Evolutionary conservation across 495 filamentous ascomycete genomes (phyloP), one percentile per base, ranked within the genome.

Genomic region (Neurospora discreta): DNA sequence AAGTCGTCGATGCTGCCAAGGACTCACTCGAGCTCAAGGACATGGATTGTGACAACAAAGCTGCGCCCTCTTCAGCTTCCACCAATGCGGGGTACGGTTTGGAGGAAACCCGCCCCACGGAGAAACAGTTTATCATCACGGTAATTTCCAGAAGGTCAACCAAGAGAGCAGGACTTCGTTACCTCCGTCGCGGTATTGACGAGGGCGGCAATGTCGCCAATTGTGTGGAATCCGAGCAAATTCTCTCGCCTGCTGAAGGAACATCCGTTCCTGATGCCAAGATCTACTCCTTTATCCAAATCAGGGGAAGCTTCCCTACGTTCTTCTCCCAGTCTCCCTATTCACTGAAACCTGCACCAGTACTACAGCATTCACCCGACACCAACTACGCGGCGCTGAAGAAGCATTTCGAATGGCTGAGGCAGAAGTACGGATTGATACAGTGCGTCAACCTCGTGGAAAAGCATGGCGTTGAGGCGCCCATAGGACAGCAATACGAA

Each of bases 271-370:
- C 85, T 0, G 84, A 85, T 7, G 85, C 83, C 23, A 91, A 89
- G 74, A 82, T 91, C 9, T 92, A 91, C 80, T 95, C 93, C 0
- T 96, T 95, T 73, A 82, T 94, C 15, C 95, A 98, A 78, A 84
- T 92, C 23, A 86, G 95, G 52, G 95, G 93, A 1, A 97, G 93
- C 15, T 93, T 98, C 71, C 95, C 95, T 0, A 77, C 98, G 4
- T 98, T 92, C 81, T 98, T 97, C 77, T 93, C 93, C 0, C 95
- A 99, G 79, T 91, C 90, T 0, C 94, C 95, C 3, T 98, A 97
- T 78, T 91, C 92, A 5, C 90, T 99, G 74, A 97, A 97, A 77
- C 95, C 95, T 0, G 81, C 92, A 36, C 94, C 95, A 0, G 86
- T 92, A 18, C 78, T 97, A 42, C 90, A 92, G 75, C 93, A 94